Evolutionary conservation across 2,329 filamentous ascomycete genomes (phyloP).

Genomic region (Aspergillus aculeatus): DNA sequence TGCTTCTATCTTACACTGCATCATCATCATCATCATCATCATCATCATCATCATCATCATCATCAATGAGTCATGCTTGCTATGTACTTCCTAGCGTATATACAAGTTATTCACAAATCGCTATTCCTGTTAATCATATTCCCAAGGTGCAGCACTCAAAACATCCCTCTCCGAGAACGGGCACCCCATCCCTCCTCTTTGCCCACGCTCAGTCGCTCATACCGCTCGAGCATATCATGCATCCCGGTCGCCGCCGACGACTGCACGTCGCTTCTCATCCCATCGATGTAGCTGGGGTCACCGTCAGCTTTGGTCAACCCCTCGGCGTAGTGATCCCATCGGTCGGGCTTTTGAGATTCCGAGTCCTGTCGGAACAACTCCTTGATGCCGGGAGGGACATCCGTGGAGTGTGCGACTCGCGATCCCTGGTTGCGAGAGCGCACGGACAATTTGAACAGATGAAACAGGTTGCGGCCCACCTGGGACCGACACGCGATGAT

Average conservation of each 20-base stretch:
- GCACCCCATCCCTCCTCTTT: conserved; percentile 9
- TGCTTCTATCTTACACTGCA: background rate
- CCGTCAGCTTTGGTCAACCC: conserved; percentile 14
- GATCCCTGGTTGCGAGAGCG: conserved; percentile 17
- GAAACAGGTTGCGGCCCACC: conserved; percentile 25
- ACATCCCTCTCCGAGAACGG: background rate
- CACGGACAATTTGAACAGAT: conserved; percentile 28
- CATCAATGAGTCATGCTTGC: background rate
- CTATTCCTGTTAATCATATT: too few relatives aligned
- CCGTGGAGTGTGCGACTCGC: conserved; percentile 8
- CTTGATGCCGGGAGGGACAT: conserved; percentile 17
- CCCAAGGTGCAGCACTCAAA: background rate
- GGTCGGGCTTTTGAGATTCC: background rate
- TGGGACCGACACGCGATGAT: conserved; percentile 26
- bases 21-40: background rate
- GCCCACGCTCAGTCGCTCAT: conserved; percentile 25
- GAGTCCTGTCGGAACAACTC: conserved; percentile 17
- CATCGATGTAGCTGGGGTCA: conserved; percentile 5
- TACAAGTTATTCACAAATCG: background rate
- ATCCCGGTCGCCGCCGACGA: conserved; percentile 12
- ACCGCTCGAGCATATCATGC: conserved; percentile 25
- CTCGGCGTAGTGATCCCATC: conserved; percentile 14
- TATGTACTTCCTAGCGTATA: background rate
- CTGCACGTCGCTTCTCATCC: background rate
- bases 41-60: background rate